Base-by-base conservation (phyloP, 805 yeast genomes). In the Candida cerambycidarum region DNA sequence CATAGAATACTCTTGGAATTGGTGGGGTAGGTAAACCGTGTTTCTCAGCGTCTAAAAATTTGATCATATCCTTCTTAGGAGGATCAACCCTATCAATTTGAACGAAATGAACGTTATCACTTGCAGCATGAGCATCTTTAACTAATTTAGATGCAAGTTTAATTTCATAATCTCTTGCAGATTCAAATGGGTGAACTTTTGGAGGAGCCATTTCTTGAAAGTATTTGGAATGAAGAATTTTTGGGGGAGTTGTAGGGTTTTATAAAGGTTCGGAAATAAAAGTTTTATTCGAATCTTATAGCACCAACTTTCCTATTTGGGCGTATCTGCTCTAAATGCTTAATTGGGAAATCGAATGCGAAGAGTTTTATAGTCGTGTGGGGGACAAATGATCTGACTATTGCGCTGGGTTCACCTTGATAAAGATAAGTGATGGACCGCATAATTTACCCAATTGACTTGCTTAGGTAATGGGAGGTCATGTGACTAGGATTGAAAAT, bases 71-170 rank as follows among this genome's bases (percentile, higher is more conserved):
- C 53, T 75, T 68, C 74, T 86, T 86, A 47, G 95, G 90, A 25
- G 95, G 95, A 58, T 86, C 95, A 36, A 77, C 53, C 59, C 81
- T 75, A 58, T 84, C 90, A 46, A 82, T 65, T 59, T 79, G 85
- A 39, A 77, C 72, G 60, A 83, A 83, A 60, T 81, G 85, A 41
- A 82, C 78, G 51, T 70, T 66, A 38, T 73, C 78, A 13, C 65
- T 56, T 24, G 77, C 77, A 14, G 79, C 72, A 57, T 76, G 63
- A 41, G 75, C 57, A 57, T 78, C 83, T 65, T 82, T 82, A 63
- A 82, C 66, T 46, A 82, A 71, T 62, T 79, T 79, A 39, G 82
- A 56, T 32, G 85, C 77, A 48, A 73, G 61, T 59, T 74, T 69
- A 55, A 81, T 64, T 65, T 82, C 89, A 38, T 61, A 71, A 51